Evolutionary conservation across 495 filamentous ascomycete genomes (phyloP).

Genomic region (Penicillium arizonense): DNA sequence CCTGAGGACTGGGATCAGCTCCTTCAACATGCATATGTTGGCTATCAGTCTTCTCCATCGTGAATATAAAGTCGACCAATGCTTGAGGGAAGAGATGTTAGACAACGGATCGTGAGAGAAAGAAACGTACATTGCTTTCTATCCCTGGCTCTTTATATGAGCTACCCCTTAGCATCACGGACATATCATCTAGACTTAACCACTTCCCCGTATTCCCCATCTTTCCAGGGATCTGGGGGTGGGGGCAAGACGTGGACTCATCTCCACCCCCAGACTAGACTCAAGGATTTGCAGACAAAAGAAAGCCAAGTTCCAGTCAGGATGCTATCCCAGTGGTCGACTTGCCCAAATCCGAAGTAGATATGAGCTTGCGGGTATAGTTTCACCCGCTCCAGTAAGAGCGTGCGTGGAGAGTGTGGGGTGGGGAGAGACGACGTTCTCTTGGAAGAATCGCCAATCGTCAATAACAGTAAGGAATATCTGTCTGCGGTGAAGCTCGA

Average conservation of each 20-base stretch:
- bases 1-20: neutral
- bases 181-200: neutral
- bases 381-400: neutral
- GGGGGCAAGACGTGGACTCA: neutral
- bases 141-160: too few relatives aligned
- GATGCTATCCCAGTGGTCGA: too few relatives aligned
- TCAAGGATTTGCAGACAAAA: neutral
- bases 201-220: neutral
- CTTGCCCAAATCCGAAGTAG: too few relatives aligned
- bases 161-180: neutral
- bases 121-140: neutral
- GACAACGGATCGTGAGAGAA: neutral
- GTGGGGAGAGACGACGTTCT: neutral
- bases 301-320: neutral
- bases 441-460: neutral
- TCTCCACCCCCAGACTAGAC: neutral
- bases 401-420: neutral
- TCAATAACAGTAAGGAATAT: too few relatives aligned
- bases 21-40: slow-evolving; percentile 20
- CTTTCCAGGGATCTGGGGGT: neutral
- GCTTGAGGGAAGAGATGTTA: neutral
- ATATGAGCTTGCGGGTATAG: neutral
- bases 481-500: too few relatives aligned
- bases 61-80: neutral
- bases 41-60: slow-evolving; percentile 17